A percentile compares a stretch with the other conserved stretches of the same genome.
phyloP scores from a whole-genome alignment of 2,329 filamentous ascomycete species.

The Cladobotryum protrusum region DNA sequence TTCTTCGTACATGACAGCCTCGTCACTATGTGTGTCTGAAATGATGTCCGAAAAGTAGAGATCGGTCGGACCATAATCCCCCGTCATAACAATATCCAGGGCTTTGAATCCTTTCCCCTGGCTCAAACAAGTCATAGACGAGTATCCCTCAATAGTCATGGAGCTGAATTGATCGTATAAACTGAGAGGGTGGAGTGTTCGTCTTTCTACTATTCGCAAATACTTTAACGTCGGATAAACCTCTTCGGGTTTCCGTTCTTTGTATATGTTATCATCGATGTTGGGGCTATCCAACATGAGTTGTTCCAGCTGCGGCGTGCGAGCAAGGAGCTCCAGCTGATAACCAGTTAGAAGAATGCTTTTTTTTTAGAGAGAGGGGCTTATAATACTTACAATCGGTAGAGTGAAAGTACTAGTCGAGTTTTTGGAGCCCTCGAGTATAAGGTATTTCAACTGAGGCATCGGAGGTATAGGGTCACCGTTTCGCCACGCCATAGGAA shows the following conservation, averaged over 20 bases:
- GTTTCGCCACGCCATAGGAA: slow-evolving; percentile 16
- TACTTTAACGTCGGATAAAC: background rate
- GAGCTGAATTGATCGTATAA: background rate
- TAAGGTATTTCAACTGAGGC: background rate
- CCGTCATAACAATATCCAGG: slow-evolving; percentile 26
- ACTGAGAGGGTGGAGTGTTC: background rate
- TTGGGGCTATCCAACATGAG: slow-evolving; percentile 24
- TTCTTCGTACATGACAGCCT: slow-evolving; percentile 16
- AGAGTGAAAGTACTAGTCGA: background rate
- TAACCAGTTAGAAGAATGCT: slow-evolving; percentile 8
- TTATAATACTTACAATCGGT: slow-evolving; percentile 7
- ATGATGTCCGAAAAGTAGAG: background rate
- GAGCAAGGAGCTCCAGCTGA: slow-evolving; percentile 21
- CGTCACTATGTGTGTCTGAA: background rate
- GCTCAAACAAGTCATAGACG: slow-evolving; percentile 1
- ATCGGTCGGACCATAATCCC: background rate
- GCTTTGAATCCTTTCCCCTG: slow-evolving; percentile 19
- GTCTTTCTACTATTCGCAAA: background rate
- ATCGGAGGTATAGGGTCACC: slow-evolving; percentile 7
- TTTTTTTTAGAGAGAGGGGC: background rate
- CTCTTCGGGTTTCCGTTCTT: too few relatives aligned
- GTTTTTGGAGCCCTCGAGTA: slow-evolving; percentile 1
- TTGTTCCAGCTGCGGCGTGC: slow-evolving; percentile 27
- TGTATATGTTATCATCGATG: background rate
- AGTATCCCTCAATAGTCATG: background rate